Evolutionary conservation across 768 basidiomycete genomes (phyloP), one percentile per base, ranked within the genome.

Genomic region (Trametes elegans): DNA sequence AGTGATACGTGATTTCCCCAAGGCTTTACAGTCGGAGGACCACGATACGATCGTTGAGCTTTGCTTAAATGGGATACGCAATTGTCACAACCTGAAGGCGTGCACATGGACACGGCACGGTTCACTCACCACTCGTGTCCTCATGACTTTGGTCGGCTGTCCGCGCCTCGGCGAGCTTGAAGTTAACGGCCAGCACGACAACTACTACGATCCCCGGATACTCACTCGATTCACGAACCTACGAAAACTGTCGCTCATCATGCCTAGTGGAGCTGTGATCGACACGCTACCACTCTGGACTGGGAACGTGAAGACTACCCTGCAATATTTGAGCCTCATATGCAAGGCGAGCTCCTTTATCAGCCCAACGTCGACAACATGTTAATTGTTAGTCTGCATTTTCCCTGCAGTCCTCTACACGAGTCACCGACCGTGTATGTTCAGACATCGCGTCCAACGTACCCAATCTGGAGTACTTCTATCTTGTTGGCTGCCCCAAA

Each of bases 71-170:
- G 89, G 81, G 0, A 67, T 91, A 13, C 65, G 68, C 43, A 87
- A 90, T 63, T 89, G 88, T 62, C 63, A 68, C 35, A 82, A 82
- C 55, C 76, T 92, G 10, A 72, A 61, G 39, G 74, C 81, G 6
- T 90, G 87, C 63, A 81, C 82, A 5, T 93, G 89, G 89, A 92
- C 90, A 9, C 80, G 90, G 38, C 86, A 91, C 59, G 87, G 89
- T 3, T 84, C 90, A 4, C 69, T 92, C 19, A 81, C 74, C 35
- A 79, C 84, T 5, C 70, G 72, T 0, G 79, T 89, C 29, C 74
- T 93, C 8, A 59, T 72, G n/a, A 78, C 80, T 16, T 70, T 92
- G 5, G 68, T 68, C 5, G 41, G 64, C 10, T 79, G 74, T 18
- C 60, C 65, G 1, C 60, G 70, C 1, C 70, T 92, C 7, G 62